phyloP scores from a whole-genome alignment of 345 rosid species.

The Mallotus nudiflorus region DNA sequence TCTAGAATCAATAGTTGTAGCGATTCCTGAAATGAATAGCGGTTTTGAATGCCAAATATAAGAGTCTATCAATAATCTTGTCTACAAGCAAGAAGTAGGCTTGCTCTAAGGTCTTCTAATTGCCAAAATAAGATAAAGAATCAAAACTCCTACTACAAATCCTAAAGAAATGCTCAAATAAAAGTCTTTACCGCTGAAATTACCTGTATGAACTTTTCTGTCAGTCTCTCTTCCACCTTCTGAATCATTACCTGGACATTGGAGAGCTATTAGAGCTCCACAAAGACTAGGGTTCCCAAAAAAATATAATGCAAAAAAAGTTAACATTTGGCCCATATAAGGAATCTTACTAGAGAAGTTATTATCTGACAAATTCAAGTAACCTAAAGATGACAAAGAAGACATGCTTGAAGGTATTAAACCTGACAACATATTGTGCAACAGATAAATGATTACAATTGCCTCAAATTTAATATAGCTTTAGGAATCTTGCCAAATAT shows the following conservation, averaged over 20 bases:
- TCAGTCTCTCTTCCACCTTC: constrained; percentile 9
- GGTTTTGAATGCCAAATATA: too few species aligned
- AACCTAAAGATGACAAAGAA: constrained; percentile 32
- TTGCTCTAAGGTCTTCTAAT: constrained; percentile 26
- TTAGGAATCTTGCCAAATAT: constrained; percentile 32
- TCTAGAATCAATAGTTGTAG: too few species aligned
- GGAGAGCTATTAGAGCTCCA: constrained; percentile 35
- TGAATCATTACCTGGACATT: constrained; percentile 23
- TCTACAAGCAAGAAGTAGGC: constrained; percentile 37
- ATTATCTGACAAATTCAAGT: constrained; percentile 40
- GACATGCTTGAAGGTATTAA: constrained; percentile 44
- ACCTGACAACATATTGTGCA: constrained; percentile 42
- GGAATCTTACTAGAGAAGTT: constrained; percentile 44
- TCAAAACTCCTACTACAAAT: constrained; percentile 42
- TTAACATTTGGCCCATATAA: constrained; percentile 30
- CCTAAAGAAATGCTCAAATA: constrained; percentile 45
- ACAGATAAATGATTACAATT: constrained; percentile 47
- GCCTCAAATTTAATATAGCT: constrained; percentile 35
- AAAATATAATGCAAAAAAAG: constrained; percentile 34
- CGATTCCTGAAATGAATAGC: too few species aligned
- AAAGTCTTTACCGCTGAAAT: constrained; percentile 40
- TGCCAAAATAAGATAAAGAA: constrained; percentile 23
- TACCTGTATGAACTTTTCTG: constrained; percentile 12
- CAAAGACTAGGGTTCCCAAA: constrained; percentile 43
- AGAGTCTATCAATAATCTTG: constrained; percentile 13